Base-by-base conservation (phyloP, 2,329 filamentous ascomycete species). In the Aureobasidium vineae region DNA sequence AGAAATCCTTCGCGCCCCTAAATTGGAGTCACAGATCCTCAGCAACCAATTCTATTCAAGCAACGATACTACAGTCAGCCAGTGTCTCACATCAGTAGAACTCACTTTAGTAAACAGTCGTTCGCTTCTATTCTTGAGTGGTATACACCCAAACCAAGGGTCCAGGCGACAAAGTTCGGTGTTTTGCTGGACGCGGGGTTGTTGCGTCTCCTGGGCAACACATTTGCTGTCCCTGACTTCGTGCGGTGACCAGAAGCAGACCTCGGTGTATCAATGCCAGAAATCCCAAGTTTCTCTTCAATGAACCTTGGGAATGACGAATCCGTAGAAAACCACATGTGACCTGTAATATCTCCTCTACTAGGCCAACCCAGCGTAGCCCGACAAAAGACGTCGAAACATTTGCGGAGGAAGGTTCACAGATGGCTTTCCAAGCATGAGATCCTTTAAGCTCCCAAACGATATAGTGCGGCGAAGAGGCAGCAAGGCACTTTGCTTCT, bases 381-480 rank as follows among this genome's bases (percentile, higher is more conserved):
- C 31, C 31, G 8, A 3, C 4, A 33, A 33, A 6, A 33, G 31
- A 33, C 33, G 33, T 33, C 33, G 33, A 33, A 33, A 10, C 33
- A 7, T n/a, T 5, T 31, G 8, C 31, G 8, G 31, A 31, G 31
- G 5, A 31, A 31, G 4, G 31, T 31, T 5, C 33, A 10, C 7
- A 10, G 10, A 47, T 47, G 43, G n/a, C 23, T 5, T 3, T 11
- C 15, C 23, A 1, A 19, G 2, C 52, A 40, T 16, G 5, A 19
- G 33, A 56, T n/a, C 3, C 13, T 54, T 8, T 19, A 10, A 4
- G 5, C 19, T 5, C 5, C 0, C 1, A 15, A 0, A 21, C 26
- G n/a, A 49, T 49, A 3, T n/a, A 36, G 56, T 60, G 56, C n/a
- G 56, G 56, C n/a, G 11, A 33, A 49, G 56, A 60, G 5, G 56